Percentiles rank a stretch among this genome's conserved stretches.
Conservation (phyloP, 208 protist genomes). For the Acanthamoeba triangularis region DNA sequence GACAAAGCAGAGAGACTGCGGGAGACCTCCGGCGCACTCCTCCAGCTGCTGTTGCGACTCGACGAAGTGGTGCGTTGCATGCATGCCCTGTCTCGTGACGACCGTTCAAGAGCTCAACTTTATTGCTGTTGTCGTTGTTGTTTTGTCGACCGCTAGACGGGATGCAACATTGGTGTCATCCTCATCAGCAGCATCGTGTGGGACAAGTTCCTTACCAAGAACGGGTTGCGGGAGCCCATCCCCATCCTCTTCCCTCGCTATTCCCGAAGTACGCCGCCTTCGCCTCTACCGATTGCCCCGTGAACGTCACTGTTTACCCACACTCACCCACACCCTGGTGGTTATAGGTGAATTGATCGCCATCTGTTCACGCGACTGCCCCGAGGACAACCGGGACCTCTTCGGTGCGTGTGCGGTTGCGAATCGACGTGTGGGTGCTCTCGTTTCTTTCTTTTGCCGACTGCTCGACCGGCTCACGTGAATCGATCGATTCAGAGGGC, state of each 20-base stretch:
- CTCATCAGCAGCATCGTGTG: conserved; percentile 65
- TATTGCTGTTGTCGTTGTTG: not conserved
- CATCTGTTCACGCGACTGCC: conserved; percentile 49
- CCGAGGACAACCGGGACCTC: conserved; percentile 1
- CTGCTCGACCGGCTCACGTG: no score
- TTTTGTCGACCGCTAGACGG: not conserved
- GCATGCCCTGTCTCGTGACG: not conserved
- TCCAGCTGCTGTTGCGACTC: conserved; percentile 20
- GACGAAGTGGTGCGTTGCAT: conserved; percentile 21
- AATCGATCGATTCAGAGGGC: not conserved
- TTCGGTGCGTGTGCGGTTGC: not conserved
- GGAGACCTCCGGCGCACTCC: not conserved
- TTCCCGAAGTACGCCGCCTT: not conserved
- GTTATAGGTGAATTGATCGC: conserved; percentile 8
- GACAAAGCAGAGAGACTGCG: conserved; percentile 21
- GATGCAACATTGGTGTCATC: conserved; percentile 30
- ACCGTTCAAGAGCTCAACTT: not conserved
- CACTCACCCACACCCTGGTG: not conserved
- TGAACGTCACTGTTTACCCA: not conserved
- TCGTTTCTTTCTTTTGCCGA: not conserved
- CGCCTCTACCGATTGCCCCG: not conserved
- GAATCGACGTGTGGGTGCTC: not conserved
- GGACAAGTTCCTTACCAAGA: conserved; percentile 41
- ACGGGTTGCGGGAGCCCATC: conserved; percentile 9
- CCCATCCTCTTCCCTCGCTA: conserved; percentile 52